Evolutionary conservation across 192 early-diverging fungal species (phyloP), one percentile per base, ranked within the genome.

Genomic region (Spizellomyces punctatus): DNA sequence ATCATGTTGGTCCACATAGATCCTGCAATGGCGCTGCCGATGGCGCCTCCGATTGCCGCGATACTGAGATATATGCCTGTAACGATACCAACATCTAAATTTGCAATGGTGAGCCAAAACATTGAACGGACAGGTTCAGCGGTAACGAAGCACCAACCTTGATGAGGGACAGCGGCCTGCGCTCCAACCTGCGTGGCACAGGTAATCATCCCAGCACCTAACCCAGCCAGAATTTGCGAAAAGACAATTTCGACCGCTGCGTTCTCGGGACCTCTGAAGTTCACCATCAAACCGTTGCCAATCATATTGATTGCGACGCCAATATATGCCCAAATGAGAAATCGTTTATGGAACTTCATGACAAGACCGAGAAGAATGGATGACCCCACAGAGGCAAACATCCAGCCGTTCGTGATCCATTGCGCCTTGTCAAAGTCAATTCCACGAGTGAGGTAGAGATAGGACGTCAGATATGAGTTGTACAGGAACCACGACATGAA

Each of bases 21-120:
- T n/a, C 68, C 68, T 14, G 58, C 68, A 47, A 70, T 70, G 42
- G 58, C 58, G 42, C 2, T n/a, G 12, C 68, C 68, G 21, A 70
- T 12, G 10, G 57, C 58, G 56, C 68, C 58, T 12, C 68, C 68
- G 45, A 62, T 21, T 6, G 27, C 10, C 12, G 58, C 56, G 58
- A 62, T 70, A 16, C 44, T 17, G 36, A 70, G 43, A 58, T 21
- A 70, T n/a, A 70, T 22, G 21, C 47, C 68, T 44, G 68, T 70
- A 43, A 70, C 56, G 36, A 45, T 59, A 19, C 41, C 68, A 54
- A 70, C 58, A 42, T 70, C 58, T 36, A 36, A 3, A 10, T 44
- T 41, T 36, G 0, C 27, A 36, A 36, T 36, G 27, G 27, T 36
- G 27, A 36, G 27, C 27, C 27, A 36, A 36, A 0, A 3, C 27